Evolutionary conservation across 2,329 filamentous ascomycete species (phyloP).

Genomic region (Trichophaea hybrida): DNA sequence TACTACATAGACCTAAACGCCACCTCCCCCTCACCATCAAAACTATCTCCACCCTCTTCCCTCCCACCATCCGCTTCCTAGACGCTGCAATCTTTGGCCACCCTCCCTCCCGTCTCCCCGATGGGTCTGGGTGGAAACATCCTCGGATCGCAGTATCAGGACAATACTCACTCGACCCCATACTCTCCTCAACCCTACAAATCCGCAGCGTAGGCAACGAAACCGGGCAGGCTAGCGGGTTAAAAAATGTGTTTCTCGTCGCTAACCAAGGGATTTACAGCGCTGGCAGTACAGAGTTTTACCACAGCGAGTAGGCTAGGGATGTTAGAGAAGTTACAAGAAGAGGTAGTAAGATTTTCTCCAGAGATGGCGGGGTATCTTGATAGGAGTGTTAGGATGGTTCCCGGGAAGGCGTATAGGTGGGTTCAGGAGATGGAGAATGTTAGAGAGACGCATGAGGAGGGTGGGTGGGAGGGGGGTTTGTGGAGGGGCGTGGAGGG

Average conservation of each 20-base stretch:
- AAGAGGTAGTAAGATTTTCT: conserved; percentile 40
- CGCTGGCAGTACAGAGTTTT: conserved; percentile 55
- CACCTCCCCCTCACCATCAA: conserved; percentile 40
- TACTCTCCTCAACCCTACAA: conserved; percentile 21
- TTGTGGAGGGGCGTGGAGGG: conserved; percentile 49
- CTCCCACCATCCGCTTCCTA: background rate
- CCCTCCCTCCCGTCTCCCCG: conserved; percentile 34
- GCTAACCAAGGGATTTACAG: conserved; percentile 50
- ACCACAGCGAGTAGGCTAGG: conserved; percentile 51
- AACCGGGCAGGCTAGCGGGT: conserved; percentile 37
- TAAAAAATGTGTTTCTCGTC: conserved; percentile 56
- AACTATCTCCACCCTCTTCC: conserved; percentile 32
- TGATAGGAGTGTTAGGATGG: conserved; percentile 41
- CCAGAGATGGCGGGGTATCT: conserved; percentile 37
- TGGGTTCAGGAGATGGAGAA: conserved; percentile 69
- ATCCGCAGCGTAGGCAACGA: conserved; percentile 21
- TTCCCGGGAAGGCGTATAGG: conserved; percentile 61
- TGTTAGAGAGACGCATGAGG: conserved; percentile 53
- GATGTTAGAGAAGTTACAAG: conserved; percentile 45
- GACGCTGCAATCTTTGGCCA: conserved; percentile 38
- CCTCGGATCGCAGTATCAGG: conserved; percentile 25
- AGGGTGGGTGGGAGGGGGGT: conserved; percentile 51
- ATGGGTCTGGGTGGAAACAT: conserved; percentile 23
- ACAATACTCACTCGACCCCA: conserved; percentile 19
- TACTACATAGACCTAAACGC: conserved; percentile 56